Percentiles rank a stretch among this genome's conserved stretches.
Evolutionary conservation across 106 monocot genomes (phyloP).

Genomic region (Amphibolis antarctica): DNA sequence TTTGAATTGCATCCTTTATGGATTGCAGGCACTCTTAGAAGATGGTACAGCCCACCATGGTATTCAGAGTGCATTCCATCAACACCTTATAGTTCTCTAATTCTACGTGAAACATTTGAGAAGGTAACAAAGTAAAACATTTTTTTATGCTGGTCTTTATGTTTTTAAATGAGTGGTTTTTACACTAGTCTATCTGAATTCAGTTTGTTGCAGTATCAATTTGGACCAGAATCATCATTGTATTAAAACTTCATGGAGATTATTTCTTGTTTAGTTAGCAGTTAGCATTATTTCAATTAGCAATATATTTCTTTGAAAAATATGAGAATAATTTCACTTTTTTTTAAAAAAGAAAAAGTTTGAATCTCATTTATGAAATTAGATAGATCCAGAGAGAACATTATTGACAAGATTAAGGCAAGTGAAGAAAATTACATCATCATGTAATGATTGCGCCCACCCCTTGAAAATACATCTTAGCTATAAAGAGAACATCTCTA

Average conservation of each 20-base stretch:
- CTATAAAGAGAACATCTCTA: too few species aligned
- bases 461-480: too few species aligned
- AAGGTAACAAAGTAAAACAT: conserved; percentile 6
- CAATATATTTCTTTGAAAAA: too few species aligned
- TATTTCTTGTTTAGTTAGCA: too few species aligned
- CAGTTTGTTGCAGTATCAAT: background rate
- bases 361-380: too few species aligned
- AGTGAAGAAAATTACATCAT: too few species aligned
- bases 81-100: conserved; percentile 16
- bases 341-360: too few species aligned
- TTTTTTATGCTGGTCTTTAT: background rate
- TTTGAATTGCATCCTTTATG: background rate
- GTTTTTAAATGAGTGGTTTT: background rate
- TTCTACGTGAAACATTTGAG: conserved; percentile 20
- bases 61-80: conserved; percentile 23
- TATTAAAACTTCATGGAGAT: background rate
- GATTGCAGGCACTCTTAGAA: conserved; percentile 10
- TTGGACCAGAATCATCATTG: background rate
- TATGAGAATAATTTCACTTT: too few species aligned
- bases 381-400: too few species aligned
- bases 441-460: too few species aligned
- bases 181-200: background rate
- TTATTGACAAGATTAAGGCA: too few species aligned
- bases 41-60: conserved; percentile 29
- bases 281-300: too few species aligned